Evolutionary conservation across 2,329 filamentous ascomycete genomes (phyloP), one percentile per base, ranked within the genome.

Genomic region (Reticulascus tulasneorum): DNA sequence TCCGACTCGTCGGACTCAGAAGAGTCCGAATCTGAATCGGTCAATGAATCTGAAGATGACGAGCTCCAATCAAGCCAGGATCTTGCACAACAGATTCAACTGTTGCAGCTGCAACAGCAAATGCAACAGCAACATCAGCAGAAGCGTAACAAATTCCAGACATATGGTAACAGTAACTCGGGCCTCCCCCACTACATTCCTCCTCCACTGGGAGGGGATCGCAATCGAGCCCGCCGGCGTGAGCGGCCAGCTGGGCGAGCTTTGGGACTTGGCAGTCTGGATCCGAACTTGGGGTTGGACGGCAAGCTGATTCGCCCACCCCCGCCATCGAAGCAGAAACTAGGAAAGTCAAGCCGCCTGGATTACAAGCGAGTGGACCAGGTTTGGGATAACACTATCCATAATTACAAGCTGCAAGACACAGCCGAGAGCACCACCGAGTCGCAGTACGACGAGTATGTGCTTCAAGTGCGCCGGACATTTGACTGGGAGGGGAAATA

Each of bases 401-500:
- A 75, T 47, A 64, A 68, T 40, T 76, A 62, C 59, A 75, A 70
- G 46, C 62, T 79, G 3, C 73, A 77, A 35, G 66, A 76, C 28
- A 77, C 71, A 7, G 63, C 70, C 11, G 66, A 75, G 33, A 53
- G 63, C 18, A 51, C 54, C 1, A 50, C 53, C 4, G 67, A 69
- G n/a, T 54, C 63, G 0, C 60, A 85, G 47, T 90, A 88, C 57
- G 81, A 90, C 42, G 79, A 85, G 42, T 93, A 83, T 55, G 73
- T 88, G 20, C 94, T 95, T 57, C 86, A 88, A 17, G 84, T 95
- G 12, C 79, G 86, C 12, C 76, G 89, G 36, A 83, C 77, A 11
- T 94, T 95, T 55, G 83, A 90, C 56, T 87, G 78, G 77, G 85
- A 93, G 48, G 86, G 87, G 44, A 88, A 88, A 51, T 90, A 86